Evolutionary conservation across 2,329 filamentous ascomycete genomes (phyloP), one percentile per base, ranked within the genome.

Genomic region (Endoconidiophora polonica): DNA sequence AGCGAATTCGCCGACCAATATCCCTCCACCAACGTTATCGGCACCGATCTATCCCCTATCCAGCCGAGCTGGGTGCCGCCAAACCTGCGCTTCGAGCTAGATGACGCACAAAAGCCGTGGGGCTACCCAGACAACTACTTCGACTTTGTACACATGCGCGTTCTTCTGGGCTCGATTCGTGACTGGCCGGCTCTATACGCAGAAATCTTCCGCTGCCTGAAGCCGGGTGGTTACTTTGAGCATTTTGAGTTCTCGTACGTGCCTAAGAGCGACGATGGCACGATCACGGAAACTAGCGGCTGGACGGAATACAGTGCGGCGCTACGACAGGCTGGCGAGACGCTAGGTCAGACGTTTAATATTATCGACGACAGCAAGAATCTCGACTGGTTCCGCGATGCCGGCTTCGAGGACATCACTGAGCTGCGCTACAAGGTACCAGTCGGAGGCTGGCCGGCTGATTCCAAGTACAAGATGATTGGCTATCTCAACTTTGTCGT

Each of bases 11-110:
- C 65, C 55, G 59, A 72, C 47, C 53, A 63, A 4, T 67, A 68
- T 38, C 70, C 71, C 26, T 58, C 63, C 54, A 66, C 59, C 55
- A 64, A 58, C 63, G 74, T 61, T 10, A 68, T 68, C 45, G 73
- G 74, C 20, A 73, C 71, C 10, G 74, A 77, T 57, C 63, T 77
- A n/a, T 74, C 72, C 3, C 72, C 73, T 0, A 74, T 75, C 10
- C 74, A 77, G 55, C 73, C 73, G 0, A 63, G 61, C 18, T 73
- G 53, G 54, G 69, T 77, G 2, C 75, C 76, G 2, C 66, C 69
- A 40, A 81, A 81, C 57, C 73, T 78, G 50, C 69, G 72, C 55
- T 81, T 81, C 54, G 68, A 78, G 54, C 69, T 81, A 43, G 77
- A 81, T 59, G 76, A 81, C 57, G 70, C 73, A 37, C 72, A 76